Percentiles rank a stretch among this genome's conserved stretches.
phyloP scores from a whole-genome alignment of 495 filamentous ascomycete species.

The Tetracladium marchalianum region DNA sequence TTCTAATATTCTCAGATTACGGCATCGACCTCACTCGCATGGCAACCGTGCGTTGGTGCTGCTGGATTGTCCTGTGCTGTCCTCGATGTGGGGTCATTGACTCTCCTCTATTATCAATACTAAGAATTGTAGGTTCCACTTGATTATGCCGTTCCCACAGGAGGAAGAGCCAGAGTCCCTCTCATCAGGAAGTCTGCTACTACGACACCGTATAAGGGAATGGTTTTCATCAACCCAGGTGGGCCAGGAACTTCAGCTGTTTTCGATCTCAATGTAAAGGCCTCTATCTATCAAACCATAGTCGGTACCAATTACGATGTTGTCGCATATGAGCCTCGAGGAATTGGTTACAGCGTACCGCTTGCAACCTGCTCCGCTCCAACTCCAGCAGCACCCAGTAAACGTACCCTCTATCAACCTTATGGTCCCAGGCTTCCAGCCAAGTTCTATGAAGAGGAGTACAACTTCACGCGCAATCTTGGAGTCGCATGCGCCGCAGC shows the following conservation, averaged over 20 bases:
- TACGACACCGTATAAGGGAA: slow-evolving; percentile 4
- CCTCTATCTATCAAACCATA: neutral
- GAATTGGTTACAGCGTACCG: slow-evolving; percentile 40
- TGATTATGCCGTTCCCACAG: slow-evolving; percentile 2
- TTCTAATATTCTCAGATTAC: no score
- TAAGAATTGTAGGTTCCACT: slow-evolving; percentile 8
- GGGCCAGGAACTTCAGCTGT: slow-evolving; percentile 12
- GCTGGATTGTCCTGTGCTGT: slow-evolving; percentile 1
- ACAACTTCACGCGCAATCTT: neutral
- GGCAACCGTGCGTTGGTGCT: no score
- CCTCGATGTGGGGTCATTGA: slow-evolving; percentile 3
- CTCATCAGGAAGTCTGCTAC: slow-evolving; percentile 5
- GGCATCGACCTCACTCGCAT: no score
- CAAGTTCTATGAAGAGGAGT: neutral
- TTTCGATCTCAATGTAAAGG: neutral
- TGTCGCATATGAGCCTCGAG: slow-evolving; percentile 46
- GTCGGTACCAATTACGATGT: slow-evolving; percentile 30
- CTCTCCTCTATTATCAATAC: neutral
- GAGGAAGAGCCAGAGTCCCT: slow-evolving; percentile 4
- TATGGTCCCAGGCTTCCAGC: neutral
- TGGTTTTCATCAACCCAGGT: slow-evolving; percentile 12
- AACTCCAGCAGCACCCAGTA: no score
- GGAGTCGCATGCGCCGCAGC: slow-evolving; percentile 1
- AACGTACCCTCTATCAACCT: no score
- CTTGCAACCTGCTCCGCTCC: slow-evolving; percentile 3